phyloP scores from a whole-genome alignment of 2,329 filamentous ascomycete species.

The Trichoderma sp. region DNA sequence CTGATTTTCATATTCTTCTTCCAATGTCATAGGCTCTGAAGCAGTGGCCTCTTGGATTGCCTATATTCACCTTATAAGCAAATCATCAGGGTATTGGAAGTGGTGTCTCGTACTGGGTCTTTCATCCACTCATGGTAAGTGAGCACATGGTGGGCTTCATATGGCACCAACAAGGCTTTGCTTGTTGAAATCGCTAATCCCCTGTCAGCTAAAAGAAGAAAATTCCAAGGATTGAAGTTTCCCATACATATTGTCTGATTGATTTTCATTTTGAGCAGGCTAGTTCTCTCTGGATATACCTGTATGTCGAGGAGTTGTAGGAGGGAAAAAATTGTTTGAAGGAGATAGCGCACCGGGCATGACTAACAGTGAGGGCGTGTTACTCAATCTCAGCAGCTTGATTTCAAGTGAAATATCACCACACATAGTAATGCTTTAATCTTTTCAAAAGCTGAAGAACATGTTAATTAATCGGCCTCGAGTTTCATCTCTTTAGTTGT shows the following conservation, averaged over 20 bases:
- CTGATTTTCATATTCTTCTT: slow-evolving; percentile 90
- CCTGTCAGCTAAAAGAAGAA: background rate
- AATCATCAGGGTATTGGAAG: background rate
- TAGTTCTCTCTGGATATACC: background rate
- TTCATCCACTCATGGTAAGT: slow-evolving; percentile 93
- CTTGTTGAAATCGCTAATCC: slow-evolving; percentile 66
- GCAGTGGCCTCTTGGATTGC: slow-evolving; percentile 82
- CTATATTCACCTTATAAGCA: slow-evolving; percentile 39
- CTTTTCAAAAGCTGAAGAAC: background rate
- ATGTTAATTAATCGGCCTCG: background rate
- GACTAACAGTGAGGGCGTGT: background rate
- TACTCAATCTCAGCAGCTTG: background rate
- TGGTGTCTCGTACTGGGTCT: slow-evolving; percentile 55
- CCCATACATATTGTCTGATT: slow-evolving; percentile 47
- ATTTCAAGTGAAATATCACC: background rate
- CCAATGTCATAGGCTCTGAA: slow-evolving; percentile 77
- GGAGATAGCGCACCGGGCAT: background rate
- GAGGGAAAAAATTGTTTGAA: background rate
- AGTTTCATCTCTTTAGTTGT: background rate
- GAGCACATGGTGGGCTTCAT: slow-evolving; percentile 76
- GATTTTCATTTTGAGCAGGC: slow-evolving; percentile 42
- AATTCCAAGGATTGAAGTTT: background rate
- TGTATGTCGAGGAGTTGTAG: background rate
- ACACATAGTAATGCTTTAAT: background rate
- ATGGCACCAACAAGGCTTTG: slow-evolving; percentile 76